Evolutionary conservation across 345 rosid species (phyloP), one percentile per base, ranked within the genome.

Genomic region (Hevea brasiliensis): DNA sequence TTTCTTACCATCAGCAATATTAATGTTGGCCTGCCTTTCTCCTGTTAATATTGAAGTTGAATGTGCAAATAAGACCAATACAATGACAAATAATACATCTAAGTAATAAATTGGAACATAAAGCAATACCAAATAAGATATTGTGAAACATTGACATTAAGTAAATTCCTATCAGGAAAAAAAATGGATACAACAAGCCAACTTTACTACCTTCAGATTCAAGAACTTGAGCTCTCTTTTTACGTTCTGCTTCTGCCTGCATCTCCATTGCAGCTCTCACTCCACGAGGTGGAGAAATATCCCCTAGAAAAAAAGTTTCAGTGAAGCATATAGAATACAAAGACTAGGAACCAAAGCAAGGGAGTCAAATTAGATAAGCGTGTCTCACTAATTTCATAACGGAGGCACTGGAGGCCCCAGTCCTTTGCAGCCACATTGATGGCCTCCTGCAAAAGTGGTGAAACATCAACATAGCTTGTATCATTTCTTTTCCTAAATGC

Each of bases 241-340:
- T 96, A 76, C 95, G 96, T 72, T 96, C 98, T 65, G 98, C 99
- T 85, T 96, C 99, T 76, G 97, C 98, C 79, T 96, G 99, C 98
- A 91, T 89, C 84, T 93, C 99, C 99, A 96, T 96, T 74, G 99
- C 99, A 72, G 74, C 86, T 79, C 88, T 86, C 80, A 96, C 92
- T 74, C 97, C 97, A 58, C 86, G 83, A 65, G 98, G 99, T 27
- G 98, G 98, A 84, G 90, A 86, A 83, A 96, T 93, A 82, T 91
- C 99, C 97, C 96, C 99, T 96, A 73, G 29, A 72, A n/a, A 67
- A 71, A 57, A 78, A 57, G 54, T 14, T 53, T 63, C 70, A 72
- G 51, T 50, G 17, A 71, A 15, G 11, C 41, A 72, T 21, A 18
- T 35, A 11, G 35, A 32, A 42, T 21, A 42, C 9, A 57, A 8